These are phyloP conservation scores for Kluyveromyces sp. DNA, from an alignment of 1,139 yeast species.

Conservation along the genomic window DNA sequence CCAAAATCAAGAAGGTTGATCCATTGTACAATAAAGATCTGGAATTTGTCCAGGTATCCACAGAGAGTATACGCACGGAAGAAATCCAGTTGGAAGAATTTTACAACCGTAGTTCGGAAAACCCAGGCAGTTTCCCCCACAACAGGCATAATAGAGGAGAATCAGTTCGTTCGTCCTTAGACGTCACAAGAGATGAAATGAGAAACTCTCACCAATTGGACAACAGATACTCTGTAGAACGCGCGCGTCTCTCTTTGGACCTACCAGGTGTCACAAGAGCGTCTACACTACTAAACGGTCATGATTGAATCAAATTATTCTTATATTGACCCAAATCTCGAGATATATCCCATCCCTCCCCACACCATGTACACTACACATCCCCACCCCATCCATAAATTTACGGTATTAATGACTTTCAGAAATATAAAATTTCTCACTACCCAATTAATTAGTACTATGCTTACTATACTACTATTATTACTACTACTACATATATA, in stretches of 20 bases:
- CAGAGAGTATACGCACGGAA: constrained; percentile 17
- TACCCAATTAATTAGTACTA: too few relatives aligned
- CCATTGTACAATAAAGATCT: background rate
- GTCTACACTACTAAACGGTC: constrained; percentile 26
- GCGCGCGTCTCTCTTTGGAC: constrained; percentile 34
- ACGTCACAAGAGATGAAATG: constrained; percentile 32
- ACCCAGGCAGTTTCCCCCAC: constrained; percentile 18
- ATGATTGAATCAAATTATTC: background rate
- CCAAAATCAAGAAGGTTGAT: constrained; percentile 6
- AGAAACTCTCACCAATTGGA: constrained; percentile 30
- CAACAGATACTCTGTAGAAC: constrained; percentile 32
- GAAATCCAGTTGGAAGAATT: constrained; percentile 13
- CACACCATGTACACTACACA: too few relatives aligned
- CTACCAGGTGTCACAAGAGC: constrained; percentile 35
- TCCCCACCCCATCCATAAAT: too few relatives aligned
- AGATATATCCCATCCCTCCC: too few relatives aligned
- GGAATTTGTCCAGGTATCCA: constrained; percentile 12
- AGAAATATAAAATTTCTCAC: too few relatives aligned
- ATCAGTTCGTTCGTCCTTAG: constrained; percentile 29
- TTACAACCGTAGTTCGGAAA: constrained; percentile 8
- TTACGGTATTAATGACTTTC: too few relatives aligned
- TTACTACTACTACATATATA: too few relatives aligned
- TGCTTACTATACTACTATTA: too few relatives aligned
- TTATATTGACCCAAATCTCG: too few relatives aligned
- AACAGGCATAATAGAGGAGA: constrained; percentile 24